Base-by-base conservation (phyloP, 371 early-diverging fungal genomes). In the Smittium culicis region DNA sequence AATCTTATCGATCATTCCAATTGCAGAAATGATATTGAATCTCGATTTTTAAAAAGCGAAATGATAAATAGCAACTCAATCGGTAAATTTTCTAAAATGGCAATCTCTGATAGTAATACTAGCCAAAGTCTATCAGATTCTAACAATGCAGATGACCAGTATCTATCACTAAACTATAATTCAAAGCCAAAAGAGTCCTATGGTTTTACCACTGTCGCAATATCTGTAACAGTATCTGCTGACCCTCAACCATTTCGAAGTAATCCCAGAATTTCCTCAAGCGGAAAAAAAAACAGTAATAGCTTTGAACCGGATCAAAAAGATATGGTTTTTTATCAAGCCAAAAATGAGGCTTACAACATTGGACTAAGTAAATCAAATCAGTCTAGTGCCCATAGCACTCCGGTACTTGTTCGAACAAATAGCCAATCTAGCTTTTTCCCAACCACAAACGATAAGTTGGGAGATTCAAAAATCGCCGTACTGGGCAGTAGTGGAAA, bases 401-500 rank as follows among this genome's bases (percentile, higher is more conserved):
- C 35, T 30, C 35, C 27, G 33, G n/a, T 24, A n/a, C n/a, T 34
- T 30, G 5, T 63, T 2, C 2, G n/a, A n/a, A 27, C n/a, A 31
- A 11, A 34, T 33, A 32, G 5, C 63, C n/a, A 34, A 31, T 30
- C 24, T 27, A 24, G 33, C n/a, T 2, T n/a, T n/a, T 63, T 63
- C 33, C n/a, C n/a, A 31, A n/a, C 5, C 33, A 5, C 5, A 30
- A n/a, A 59, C 60, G 29, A 27, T 32, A 17, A 31, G 8, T 2
- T 2, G 25, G 8, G 14, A 25, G 35, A 35, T 35, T 33, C 33
- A 1, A 31, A 63, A n/a, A 63, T 30, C n/a, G 63, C 63, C 5
- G 33, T 63, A 30, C 14, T 63, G 33, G 63, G 63, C 20, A 63
- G 63, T 33, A n/a, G 35, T 5, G 63, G 63, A 2, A 33, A 34